A percentile compares a stretch with the other conserved stretches of the same genome.
Conservation (phyloP, 1,139 yeast species). For the Candida sp. region DNA sequence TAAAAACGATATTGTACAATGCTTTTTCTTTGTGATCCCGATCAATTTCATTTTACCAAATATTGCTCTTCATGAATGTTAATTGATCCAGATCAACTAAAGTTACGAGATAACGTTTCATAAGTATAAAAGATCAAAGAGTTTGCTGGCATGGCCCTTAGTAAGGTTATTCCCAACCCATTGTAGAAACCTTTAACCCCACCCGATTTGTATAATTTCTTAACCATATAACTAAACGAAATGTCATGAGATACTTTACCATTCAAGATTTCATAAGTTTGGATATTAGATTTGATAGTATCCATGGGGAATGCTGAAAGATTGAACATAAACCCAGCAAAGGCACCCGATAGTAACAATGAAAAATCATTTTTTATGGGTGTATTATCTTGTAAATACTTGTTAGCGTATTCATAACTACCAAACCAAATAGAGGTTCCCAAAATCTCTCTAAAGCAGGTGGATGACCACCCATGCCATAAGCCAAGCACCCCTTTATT, state of each 20-base stretch:
- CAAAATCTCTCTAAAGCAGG: conserved; percentile 76
- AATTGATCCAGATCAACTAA: conserved; percentile 9
- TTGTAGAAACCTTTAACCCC: conserved; percentile 72
- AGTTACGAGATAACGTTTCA: conserved; percentile 55
- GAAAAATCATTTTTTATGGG: conserved; percentile 45
- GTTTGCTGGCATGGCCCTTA: conserved; percentile 86
- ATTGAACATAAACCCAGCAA: conserved; percentile 83
- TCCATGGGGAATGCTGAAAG: conserved; percentile 85
- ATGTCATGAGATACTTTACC: conserved; percentile 10
- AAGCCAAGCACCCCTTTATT: conserved; percentile 53
- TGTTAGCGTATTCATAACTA: conserved; percentile 62
- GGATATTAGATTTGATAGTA: conserved; percentile 85
- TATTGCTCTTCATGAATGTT: too few species aligned
- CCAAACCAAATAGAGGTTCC: conserved; percentile 98
- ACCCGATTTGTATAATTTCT: conserved; percentile 39
- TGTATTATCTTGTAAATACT: conserved; percentile 13
- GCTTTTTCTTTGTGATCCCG: too few species aligned
- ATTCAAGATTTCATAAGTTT: conserved; percentile 47
- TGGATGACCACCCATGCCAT: conserved; percentile 90
- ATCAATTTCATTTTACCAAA: too few species aligned
- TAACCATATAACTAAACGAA: conserved; percentile 30
- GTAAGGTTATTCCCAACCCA: conserved; percentile 80
- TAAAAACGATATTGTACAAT: too few species aligned
- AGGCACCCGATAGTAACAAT: conserved; percentile 72
- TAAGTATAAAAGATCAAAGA: conserved; percentile 82